Base-by-base conservation (phyloP, 495 filamentous ascomycete species). In the Melanomma pulvis-pyrius region DNA sequence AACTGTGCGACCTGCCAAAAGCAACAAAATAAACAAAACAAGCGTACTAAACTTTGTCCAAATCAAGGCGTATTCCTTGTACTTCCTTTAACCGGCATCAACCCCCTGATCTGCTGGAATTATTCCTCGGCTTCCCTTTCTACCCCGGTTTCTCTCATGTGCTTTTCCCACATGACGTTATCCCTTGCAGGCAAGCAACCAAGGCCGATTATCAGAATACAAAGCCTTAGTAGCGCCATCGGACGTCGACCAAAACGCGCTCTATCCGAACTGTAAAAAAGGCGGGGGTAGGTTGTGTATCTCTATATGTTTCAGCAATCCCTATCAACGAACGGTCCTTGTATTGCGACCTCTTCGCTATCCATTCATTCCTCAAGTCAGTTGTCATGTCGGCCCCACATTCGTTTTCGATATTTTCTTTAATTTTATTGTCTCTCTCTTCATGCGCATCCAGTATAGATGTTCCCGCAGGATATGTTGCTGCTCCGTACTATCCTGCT, bases 391-490 rank as follows among this genome's bases (percentile, higher is more conserved):
- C 50, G 13, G 8, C 25, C 12, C 32, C 29, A 9, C 36, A 54
- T 41, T 64, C 58, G 8, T 55, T 68, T 19, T 36, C 22, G 11
- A 34, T 24, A 0, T 19, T 56, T 36, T 65, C 49, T 25, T 58
- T 68, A 8, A 32, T 57, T 28, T 1, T 69, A 36, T 44, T 63
- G 7, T 59, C 53, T 29, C 22, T 59, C 24, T 63, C 39, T 2
- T 51, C 44, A 47, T 54, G 17, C 25, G 48, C 46, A 36, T 28
- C 30, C 2, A 30, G 44, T 30, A 46, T 54, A 7, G 11, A 55
- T 21, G 62, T 72, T 17, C 70, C 70, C 0, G 61, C 55, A 56
- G 66, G 70, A 17, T 72, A 72, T 63, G 70, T 72, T 22, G 70
- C 70, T 1, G 11, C 70, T 3, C 66, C 70, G 0, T 72, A 72